Evolutionary conservation across 805 yeast species (phyloP).

Genomic region (Tetrapisispora taiwanensis): DNA sequence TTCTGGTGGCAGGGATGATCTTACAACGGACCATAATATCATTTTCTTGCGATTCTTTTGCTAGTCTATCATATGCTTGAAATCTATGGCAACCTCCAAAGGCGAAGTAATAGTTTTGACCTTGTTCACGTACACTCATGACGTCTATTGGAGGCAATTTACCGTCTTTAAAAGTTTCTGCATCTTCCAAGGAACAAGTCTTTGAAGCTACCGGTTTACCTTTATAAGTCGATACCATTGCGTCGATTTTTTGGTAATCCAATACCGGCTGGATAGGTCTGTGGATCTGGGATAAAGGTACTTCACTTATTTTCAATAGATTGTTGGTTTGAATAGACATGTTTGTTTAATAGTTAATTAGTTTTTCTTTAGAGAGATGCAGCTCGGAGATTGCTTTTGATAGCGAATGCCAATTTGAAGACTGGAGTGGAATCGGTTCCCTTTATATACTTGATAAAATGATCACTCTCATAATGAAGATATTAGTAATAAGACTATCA

Average conservation of each 20-base stretch:
- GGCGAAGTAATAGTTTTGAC: constrained; percentile 58
- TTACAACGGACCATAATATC: constrained; percentile 53
- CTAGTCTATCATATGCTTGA: constrained; percentile 64
- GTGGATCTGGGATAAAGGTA: constrained; percentile 58
- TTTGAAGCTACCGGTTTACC: constrained; percentile 56
- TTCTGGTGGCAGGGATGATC: constrained; percentile 63
- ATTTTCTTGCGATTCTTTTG: constrained; percentile 27
- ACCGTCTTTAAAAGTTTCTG: constrained; percentile 33
- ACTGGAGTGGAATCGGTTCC: background rate
- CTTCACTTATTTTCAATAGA: constrained; percentile 40
- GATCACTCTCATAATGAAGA: too few species aligned
- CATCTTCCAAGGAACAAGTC: constrained; percentile 42
- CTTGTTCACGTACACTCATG: constrained; percentile 52
- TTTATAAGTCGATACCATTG: constrained; percentile 64
- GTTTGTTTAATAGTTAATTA: too few species aligned
- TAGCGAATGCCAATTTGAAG: too few species aligned
- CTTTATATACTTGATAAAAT: background rate
- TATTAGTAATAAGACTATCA: too few species aligned
- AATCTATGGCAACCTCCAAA: constrained; percentile 89
- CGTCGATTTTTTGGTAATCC: constrained; percentile 60
- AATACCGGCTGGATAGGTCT: constrained; percentile 83
- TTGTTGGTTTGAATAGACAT: constrained; percentile 66
- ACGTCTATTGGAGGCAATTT: constrained; percentile 80
- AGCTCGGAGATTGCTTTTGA: too few species aligned
- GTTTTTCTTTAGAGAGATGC: too few species aligned